A percentile compares a stretch with the other conserved stretches of the same genome.
phyloP scores from a whole-genome alignment of 2,329 filamentous ascomycete genomes.

The Aquanectria penicillioides region DNA sequence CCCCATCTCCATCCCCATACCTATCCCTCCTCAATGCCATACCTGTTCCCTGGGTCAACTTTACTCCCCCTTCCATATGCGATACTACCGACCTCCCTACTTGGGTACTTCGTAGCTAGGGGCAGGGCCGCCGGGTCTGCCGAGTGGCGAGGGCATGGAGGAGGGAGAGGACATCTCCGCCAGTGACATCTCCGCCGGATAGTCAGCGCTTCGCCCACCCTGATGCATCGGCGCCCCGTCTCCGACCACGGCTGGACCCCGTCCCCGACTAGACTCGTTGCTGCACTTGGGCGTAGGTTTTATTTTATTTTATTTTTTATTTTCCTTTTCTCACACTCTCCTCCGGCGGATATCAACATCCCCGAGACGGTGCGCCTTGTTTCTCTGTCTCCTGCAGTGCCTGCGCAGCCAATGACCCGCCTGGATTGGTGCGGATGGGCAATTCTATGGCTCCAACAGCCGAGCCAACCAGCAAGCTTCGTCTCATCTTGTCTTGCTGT shows the following conservation, averaged over 20 bases:
- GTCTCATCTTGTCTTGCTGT: not conserved
- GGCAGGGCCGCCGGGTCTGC: conserved; percentile 23
- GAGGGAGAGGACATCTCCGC: too few species aligned
- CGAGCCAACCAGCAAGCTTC: conserved; percentile 27
- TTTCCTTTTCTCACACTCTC: not conserved
- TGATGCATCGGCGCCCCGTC: conserved; percentile 8
- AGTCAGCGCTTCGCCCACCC: conserved; percentile 9
- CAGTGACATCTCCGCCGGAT: not conserved
- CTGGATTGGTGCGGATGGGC: conserved; percentile 35
- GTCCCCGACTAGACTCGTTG: conserved; percentile 2
- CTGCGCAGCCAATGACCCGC: conserved; percentile 27
- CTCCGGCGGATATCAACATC: not conserved
- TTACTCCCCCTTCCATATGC: too few species aligned
- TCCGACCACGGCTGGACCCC: conserved; percentile 14
- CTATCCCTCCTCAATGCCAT: too few species aligned
- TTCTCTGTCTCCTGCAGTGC: not conserved
- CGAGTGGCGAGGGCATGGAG: conserved; percentile 16
- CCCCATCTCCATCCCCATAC: conserved; percentile 28
- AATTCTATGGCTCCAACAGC: conserved; percentile 11
- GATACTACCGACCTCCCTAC: too few species aligned
- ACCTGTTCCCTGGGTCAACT: too few species aligned
- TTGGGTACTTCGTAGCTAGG: too few species aligned
- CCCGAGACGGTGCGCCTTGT: conserved; percentile 13
- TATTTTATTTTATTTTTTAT: too few species aligned
- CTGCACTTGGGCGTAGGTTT: too few species aligned